A percentile compares a stretch with the other conserved stretches of the same genome.
These are phyloP conservation scores for Xylaria telfairii DNA, from an alignment of 495 filamentous ascomycete species.

Conservation along the genomic window DNA sequence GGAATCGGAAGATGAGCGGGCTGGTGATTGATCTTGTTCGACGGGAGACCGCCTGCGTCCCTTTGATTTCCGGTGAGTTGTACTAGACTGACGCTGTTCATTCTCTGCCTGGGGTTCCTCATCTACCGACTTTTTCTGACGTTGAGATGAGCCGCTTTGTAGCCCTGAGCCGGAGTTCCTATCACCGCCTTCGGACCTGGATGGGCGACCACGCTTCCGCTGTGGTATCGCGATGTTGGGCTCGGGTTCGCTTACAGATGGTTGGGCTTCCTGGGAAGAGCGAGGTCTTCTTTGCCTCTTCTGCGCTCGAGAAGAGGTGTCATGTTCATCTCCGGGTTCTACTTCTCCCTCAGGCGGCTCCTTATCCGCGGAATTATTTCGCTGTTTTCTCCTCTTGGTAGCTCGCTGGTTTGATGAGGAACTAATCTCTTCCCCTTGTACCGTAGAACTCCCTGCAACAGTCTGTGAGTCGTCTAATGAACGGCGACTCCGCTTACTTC, in stretches of 20 bases:
- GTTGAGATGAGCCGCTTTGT: conserved; percentile 27
- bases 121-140: conserved; percentile 15
- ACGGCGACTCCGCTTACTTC: conserved; percentile 32
- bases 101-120: conserved; percentile 13
- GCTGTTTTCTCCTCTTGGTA: conserved; percentile 26
- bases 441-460: neutral
- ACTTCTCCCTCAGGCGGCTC: conserved; percentile 15
- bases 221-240: conserved; percentile 13
- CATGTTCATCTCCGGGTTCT: conserved; percentile 20
- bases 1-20: conserved; percentile 31
- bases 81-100: conserved; percentile 19
- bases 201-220: conserved; percentile 31
- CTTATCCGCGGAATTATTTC: conserved; percentile 8
- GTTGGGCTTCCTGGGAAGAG: conserved; percentile 31
- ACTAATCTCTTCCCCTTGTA: neutral
- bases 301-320: neutral
- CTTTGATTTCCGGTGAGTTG: conserved; percentile 17
- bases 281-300: conserved; percentile 34
- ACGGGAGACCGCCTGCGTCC: conserved; percentile 24
- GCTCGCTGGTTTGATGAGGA: conserved; percentile 1
- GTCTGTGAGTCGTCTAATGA: neutral
- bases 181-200: conserved; percentile 1
- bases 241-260: conserved; percentile 18
- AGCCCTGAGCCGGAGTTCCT: neutral
- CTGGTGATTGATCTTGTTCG: conserved; percentile 29